Percentiles rank a stretch among this genome's conserved stretches.
These are phyloP conservation scores for Naganishia vaughanmartiniae DNA, from an alignment of 768 basidiomycete species.

Conservation along the genomic window DNA sequence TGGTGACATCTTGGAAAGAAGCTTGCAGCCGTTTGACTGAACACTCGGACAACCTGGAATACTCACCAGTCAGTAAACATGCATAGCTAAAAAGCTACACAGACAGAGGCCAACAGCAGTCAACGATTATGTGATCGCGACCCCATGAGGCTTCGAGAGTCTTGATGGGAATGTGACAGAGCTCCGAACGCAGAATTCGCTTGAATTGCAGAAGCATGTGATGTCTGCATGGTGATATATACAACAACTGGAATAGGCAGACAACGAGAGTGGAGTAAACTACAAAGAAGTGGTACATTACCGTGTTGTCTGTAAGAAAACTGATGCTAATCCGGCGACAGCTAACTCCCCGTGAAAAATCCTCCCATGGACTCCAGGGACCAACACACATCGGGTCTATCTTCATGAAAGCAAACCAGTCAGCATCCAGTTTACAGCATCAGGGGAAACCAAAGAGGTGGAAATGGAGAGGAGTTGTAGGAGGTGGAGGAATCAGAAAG, in stretches of 20 bases:
- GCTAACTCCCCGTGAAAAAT: neutral
- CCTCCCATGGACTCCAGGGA: neutral
- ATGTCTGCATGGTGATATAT: neutral
- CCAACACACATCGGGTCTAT: neutral
- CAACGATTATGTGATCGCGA: too few relatives aligned
- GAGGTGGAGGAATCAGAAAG: conserved; percentile 4
- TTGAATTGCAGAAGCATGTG: too few relatives aligned
- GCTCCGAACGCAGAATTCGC: too few relatives aligned
- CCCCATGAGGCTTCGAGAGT: too few relatives aligned
- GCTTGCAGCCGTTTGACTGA: too few relatives aligned
- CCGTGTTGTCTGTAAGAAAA: neutral
- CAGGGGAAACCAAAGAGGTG: conserved; percentile 32
- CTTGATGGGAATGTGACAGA: too few relatives aligned
- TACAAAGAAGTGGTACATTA: neutral
- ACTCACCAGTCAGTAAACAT: too few relatives aligned
- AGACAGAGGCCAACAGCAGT: too few relatives aligned
- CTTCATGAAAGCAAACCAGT: neutral
- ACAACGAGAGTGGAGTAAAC: neutral
- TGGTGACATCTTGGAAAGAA: too few relatives aligned
- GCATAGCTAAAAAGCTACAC: too few relatives aligned
- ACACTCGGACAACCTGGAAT: too few relatives aligned
- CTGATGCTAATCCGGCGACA: neutral
- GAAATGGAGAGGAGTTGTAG: neutral
- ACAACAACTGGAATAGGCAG: neutral
- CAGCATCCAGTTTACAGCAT: neutral